Base-by-base conservation (phyloP, 495 filamentous ascomycete species). In the Xylaria curta region DNA sequence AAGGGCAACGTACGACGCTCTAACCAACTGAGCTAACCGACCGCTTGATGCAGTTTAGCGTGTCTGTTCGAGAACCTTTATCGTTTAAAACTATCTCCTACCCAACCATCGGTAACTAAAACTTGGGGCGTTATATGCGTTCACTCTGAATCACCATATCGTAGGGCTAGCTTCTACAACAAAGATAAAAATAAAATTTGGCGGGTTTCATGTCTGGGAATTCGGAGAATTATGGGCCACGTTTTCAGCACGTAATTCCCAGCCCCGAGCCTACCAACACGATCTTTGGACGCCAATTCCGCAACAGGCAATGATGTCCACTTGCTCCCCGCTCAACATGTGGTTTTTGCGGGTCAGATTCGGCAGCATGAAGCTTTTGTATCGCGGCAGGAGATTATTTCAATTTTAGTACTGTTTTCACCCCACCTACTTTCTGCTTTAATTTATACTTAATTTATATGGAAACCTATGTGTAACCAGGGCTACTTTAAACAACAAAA, bases 291-390 rank as follows among this genome's bases (percentile, higher is more conserved):
- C 19, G n/a, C 24, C 44, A 66, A 66, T 38, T 38, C 63, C 63
- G 15, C 62, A 66, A 66, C n/a, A 21, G 63, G 63, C 46, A 66
- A 66, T 66, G 63, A 66, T 66, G 63, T 31, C 21, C 63, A 49
- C 24, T 6, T 51, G 19, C 44, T 42, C 61, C 3, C 42, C 40
- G 42, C 28, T 49, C 33, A 31, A 63, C 24, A 46, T 44, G 38
- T 36, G 40, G 53, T 15, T 26, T 26, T 8, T 64, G 4, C n/a
- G n/a, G n/a, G n/a, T n/a, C n/a, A n/a, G n/a, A n/a, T 63, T 33
- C 31, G 31, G 31, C 31, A 4, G 31, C 31, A 33, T 33, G 2
- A 33, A 4, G 4, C 4, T 33, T 4, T 33, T 33, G 31, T 33
- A n/a, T n/a, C n/a, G n/a, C 31, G 4, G 4, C 31, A 33, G 31